Evolutionary conservation across 225 moss, liverwort and hornwort genomes (phyloP).

Genomic region (Sphagnum tenellum): DNA sequence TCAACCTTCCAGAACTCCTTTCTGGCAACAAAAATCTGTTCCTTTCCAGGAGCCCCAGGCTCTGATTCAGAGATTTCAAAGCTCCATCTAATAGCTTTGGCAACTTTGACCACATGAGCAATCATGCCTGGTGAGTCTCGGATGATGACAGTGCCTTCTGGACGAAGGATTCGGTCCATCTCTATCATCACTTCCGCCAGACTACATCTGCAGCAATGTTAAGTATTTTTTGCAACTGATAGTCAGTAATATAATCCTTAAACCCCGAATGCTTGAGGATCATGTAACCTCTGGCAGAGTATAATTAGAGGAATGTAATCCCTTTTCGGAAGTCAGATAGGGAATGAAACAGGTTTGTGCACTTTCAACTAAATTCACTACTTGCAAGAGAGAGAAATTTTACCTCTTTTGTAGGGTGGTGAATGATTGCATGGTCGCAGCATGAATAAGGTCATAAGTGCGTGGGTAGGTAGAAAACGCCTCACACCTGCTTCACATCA

Average conservation of each 20-base stretch:
- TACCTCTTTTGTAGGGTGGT: constrained; percentile 52
- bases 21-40: constrained; percentile 55
- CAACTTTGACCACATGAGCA: constrained; percentile 38
- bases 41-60: constrained; percentile 70
- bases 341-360: background rate
- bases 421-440: constrained; percentile 44
- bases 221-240: background rate
- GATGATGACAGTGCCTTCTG: constrained; percentile 54
- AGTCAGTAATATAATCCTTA: background rate
- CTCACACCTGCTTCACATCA: constrained; percentile 39
- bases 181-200: constrained; percentile 66
- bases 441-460: constrained; percentile 67
- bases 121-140: constrained; percentile 50
- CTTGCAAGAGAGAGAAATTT: constrained; percentile 5
- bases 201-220: constrained; percentile 44
- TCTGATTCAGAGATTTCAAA: constrained; percentile 46
- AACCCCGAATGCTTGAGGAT: no score
- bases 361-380: background rate
- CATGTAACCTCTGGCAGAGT: background rate
- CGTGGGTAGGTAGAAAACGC: constrained; percentile 74
- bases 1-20: constrained; percentile 46
- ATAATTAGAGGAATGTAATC: background rate
- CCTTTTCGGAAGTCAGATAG: background rate
- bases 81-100: constrained; percentile 45
- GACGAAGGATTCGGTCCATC: constrained; percentile 82